Evolutionary conservation across 2,329 filamentous ascomycete species (phyloP).

Genomic region (Ascochyta fabae): DNA sequence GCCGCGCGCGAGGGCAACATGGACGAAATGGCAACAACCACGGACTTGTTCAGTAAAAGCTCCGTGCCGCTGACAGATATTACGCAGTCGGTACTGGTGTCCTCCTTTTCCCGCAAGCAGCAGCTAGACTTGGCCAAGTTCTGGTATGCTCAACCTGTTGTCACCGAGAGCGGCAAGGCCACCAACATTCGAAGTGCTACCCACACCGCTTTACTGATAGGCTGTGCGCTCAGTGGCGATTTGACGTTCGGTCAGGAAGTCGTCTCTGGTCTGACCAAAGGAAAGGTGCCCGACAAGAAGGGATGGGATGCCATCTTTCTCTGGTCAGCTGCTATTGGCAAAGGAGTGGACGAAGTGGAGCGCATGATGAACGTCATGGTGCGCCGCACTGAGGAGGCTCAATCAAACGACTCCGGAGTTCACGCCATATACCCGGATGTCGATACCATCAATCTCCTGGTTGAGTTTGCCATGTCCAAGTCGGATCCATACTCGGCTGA

Average conservation of each 20-base stretch:
- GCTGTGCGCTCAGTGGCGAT: slow-evolving; percentile 55
- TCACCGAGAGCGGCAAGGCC: slow-evolving; percentile 26
- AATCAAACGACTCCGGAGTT: slow-evolving; percentile 37
- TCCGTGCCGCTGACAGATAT: slow-evolving; percentile 46
- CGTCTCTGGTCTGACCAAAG: slow-evolving; percentile 45
- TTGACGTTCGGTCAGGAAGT: slow-evolving; percentile 52
- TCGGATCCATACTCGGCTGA: slow-evolving; percentile 75
- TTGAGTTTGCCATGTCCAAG: slow-evolving; percentile 73
- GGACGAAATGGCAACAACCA: slow-evolving; percentile 63
- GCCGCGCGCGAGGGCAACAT: slow-evolving; percentile 67
- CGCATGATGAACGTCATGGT: slow-evolving; percentile 74
- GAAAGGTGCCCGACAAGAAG: slow-evolving; percentile 51
- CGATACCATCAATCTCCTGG: slow-evolving; percentile 76
- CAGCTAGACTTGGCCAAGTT: slow-evolving; percentile 66
- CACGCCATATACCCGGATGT: slow-evolving; percentile 64
- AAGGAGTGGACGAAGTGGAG: slow-evolving; percentile 73
- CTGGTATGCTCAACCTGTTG: slow-evolving; percentile 69
- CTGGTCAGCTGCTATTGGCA: slow-evolving; percentile 76
- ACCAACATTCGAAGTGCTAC: slow-evolving; percentile 40
- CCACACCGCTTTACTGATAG: slow-evolving; percentile 64
- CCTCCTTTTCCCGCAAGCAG: slow-evolving; percentile 66
- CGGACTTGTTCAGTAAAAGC: slow-evolving; percentile 58
- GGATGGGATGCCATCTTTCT: slow-evolving; percentile 77
- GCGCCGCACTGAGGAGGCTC: slow-evolving; percentile 55
- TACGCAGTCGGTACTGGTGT: slow-evolving; percentile 61